A percentile compares a stretch with the other conserved stretches of the same genome.
Conservation (phyloP, 352 stramenopile genomes). For the Phytophthora uliginosa region DNA sequence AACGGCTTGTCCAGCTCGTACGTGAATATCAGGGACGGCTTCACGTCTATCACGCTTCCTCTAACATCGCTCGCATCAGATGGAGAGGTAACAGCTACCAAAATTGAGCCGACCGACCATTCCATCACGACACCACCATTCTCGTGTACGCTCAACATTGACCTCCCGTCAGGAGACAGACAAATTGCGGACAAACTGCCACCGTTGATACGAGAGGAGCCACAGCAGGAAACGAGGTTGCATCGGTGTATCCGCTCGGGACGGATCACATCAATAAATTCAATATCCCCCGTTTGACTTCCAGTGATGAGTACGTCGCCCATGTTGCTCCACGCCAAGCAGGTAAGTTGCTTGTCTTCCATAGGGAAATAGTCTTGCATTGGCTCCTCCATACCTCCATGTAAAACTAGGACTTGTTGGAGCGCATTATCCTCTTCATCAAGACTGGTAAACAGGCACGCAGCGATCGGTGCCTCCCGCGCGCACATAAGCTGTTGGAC, state of each 20-base stretch:
- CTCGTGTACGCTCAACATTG: constrained; percentile 45
- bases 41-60: constrained; percentile 43
- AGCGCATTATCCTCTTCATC: constrained; percentile 35
- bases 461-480: constrained; percentile 41
- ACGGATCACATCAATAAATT: constrained; percentile 46
- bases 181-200: constrained; percentile 37
- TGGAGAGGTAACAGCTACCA: constrained; percentile 23
- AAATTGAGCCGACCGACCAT: constrained; percentile 44
- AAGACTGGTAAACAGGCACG: constrained; percentile 36
- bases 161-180: constrained; percentile 43
- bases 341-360: constrained; percentile 48
- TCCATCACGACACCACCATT: constrained; percentile 37
- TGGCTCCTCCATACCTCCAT: constrained; percentile 45
- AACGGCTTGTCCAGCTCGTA: constrained; percentile 41
- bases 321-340: constrained; percentile 43
- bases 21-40: constrained; percentile 28
- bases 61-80: constrained; percentile 32
- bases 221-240: constrained; percentile 31
- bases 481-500: constrained; percentile 44
- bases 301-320: constrained; percentile 39
- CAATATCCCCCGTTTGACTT: constrained; percentile 36
- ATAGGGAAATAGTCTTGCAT: constrained; percentile 47
- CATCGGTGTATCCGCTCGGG: constrained; percentile 43
- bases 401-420: constrained; percentile 48
- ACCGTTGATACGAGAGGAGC: constrained; percentile 9